A percentile compares a stretch with the other conserved stretches of the same genome.
Evolutionary conservation across 352 stramenopile genomes (phyloP).

Genomic region (Globisporangium splendens): DNA sequence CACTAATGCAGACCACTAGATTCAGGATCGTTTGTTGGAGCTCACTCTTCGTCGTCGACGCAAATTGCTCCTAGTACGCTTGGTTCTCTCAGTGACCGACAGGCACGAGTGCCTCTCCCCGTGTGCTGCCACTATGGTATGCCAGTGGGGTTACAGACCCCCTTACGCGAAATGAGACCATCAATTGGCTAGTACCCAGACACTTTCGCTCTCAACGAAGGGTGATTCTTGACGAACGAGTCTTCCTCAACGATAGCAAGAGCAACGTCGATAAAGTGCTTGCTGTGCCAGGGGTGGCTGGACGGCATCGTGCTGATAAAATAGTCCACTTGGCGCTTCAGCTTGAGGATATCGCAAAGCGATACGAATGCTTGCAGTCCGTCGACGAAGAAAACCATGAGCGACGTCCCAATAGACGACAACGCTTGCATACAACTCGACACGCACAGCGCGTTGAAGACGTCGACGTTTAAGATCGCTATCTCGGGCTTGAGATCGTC

Average conservation of each 20-base stretch:
- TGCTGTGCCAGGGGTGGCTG: too few relatives aligned
- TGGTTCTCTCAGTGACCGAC: neutral
- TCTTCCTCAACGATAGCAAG: too few relatives aligned
- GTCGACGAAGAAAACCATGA: constrained; percentile 31
- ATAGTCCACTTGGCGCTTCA: neutral
- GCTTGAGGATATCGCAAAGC: constrained; percentile 22
- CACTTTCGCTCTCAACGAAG: neutral
- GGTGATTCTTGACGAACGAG: neutral
- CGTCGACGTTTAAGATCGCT: neutral
- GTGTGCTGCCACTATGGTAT: too few relatives aligned
- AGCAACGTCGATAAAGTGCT: too few relatives aligned
- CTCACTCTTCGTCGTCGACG: neutral
- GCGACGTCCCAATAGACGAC: constrained; percentile 1
- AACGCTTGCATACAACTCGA: neutral
- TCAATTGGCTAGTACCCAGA: neutral
- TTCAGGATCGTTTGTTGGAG: constrained; percentile 10
- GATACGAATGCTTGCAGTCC: constrained; percentile 28
- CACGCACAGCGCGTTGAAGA: constrained; percentile 5
- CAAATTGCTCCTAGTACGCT: too few relatives aligned
- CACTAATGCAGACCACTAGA: constrained; percentile 21
- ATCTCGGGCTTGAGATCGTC: neutral
- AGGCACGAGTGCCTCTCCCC: too few relatives aligned
- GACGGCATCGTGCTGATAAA: too few relatives aligned
- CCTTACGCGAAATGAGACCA: too few relatives aligned
- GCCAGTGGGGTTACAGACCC: too few relatives aligned